Base-by-base conservation (phyloP, 2,329 filamentous ascomycete species). In the Sporothrix euskadiensis region DNA sequence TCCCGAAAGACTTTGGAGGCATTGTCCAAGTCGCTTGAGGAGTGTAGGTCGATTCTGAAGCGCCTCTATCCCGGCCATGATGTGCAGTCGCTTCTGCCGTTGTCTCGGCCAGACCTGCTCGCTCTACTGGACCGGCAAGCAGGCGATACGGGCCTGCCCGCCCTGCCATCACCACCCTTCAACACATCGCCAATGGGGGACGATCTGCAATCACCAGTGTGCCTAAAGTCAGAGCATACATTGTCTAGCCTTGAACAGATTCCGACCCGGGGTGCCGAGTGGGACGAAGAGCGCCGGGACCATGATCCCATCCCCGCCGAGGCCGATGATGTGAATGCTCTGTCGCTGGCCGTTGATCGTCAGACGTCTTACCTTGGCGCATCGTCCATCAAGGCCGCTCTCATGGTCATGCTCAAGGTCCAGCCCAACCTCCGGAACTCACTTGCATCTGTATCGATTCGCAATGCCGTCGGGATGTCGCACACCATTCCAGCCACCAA, bases 1-100 rank as follows among this genome's bases (percentile, higher is more conserved):
- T 94, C 92, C 9, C 88, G 91, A 81, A 94, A 93, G 91, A 89
- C 88, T 6, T 84, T 89, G 61, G 89, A 91, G 78, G 88, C 89
- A 54, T 81, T 90, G 26, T 90, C 90, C 61, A 89, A 90, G 72
- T 88, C 85, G 30, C 79, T 90, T 80, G 91, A 90, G 78, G 90
- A 92, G 79, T 91, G 90, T 78, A 86, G 88, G 26, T 86, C 84
- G 2, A 86, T 91, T 44, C 81, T 91, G 47, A 88, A 88, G 77
- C 86, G 86, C 69, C 82, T 92, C 9, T 92, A 89, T 79, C 90
- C 90, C 32, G 84, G 82, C 76, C 86, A 85, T 75, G 87, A 86
- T 74, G 82, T 83, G 75, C 87, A 84, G 77, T 84, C 82, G 73
- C 83, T 86, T 74, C 84, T 85, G 69, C 84, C 83, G 71, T 80